These are phyloP conservation scores for Tulasnella sp. DNA, from an alignment of 768 basidiomycete genomes.

Conservation along the genomic window DNA sequence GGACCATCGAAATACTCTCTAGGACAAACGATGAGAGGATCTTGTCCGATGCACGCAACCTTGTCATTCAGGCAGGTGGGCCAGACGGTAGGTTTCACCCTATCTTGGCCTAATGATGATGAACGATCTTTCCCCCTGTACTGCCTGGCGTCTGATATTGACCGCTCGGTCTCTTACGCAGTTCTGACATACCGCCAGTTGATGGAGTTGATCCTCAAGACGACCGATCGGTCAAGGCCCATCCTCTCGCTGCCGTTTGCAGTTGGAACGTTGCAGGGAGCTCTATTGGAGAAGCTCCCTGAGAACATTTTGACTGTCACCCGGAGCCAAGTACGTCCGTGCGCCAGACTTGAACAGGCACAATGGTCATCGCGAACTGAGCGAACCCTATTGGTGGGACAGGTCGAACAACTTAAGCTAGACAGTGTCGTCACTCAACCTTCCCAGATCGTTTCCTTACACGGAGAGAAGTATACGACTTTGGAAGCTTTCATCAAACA, in stretches of 20 bases:
- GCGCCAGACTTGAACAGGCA: background rate
- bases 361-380: background rate
- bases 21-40: constrained; percentile 40
- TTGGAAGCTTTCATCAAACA: constrained; percentile 17
- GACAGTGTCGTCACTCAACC: constrained; percentile 26
- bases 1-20: constrained; percentile 55
- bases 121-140: constrained; percentile 4
- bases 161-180: constrained; percentile 34
- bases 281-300: constrained; percentile 60
- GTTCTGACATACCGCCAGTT: constrained; percentile 65
- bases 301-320: constrained; percentile 64
- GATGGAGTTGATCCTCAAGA: constrained; percentile 58
- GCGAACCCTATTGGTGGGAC: background rate
- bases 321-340: constrained; percentile 54
- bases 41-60: constrained; percentile 42
- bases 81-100: constrained; percentile 45
- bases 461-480: constrained; percentile 24
- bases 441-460: background rate
- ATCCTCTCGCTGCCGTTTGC: constrained; percentile 62
- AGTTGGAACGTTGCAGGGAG: constrained; percentile 61
- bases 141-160: background rate
- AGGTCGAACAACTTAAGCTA: constrained; percentile 29
- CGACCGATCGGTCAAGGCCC: constrained; percentile 50
- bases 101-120: background rate
- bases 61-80: constrained; percentile 44